Evolutionary conservation across 805 yeast species (phyloP).

Genomic region (Ogataea nitratoaversa): DNA sequence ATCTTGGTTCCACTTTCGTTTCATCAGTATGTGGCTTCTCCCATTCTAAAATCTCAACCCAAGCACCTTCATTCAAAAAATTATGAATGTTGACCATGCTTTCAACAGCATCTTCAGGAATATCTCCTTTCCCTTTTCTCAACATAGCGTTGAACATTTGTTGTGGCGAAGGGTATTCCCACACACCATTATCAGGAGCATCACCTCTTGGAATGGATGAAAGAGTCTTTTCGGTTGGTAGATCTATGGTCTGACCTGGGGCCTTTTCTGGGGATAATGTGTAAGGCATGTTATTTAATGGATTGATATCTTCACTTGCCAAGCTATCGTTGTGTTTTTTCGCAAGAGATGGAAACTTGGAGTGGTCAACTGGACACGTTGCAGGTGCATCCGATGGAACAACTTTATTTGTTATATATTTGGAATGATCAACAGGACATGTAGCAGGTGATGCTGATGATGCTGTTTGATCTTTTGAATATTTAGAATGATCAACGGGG

Average conservation of each 20-base stretch:
- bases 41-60: conserved; percentile 94
- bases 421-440: conserved; percentile 29
- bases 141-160: conserved; percentile 99
- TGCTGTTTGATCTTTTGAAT: conserved; percentile 8
- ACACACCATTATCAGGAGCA: conserved; percentile 58
- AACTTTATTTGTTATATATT: background rate
- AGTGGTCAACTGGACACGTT: conserved; percentile 28
- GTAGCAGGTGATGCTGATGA: background rate
- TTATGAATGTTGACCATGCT: conserved; percentile 97
- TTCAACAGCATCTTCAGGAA: conserved; percentile 94
- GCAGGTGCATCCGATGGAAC: conserved; percentile 5
- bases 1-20: conserved; percentile 62
- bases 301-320: conserved; percentile 46
- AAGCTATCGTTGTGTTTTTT: conserved; percentile 23
- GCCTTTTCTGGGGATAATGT: conserved; percentile 59
- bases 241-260: conserved; percentile 73
- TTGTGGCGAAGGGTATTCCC: conserved; percentile 99
- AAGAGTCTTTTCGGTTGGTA: conserved; percentile 80
- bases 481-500: conserved; percentile 24
- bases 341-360: conserved; percentile 26
- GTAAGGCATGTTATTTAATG: conserved; percentile 86
- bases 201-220: conserved; percentile 87
- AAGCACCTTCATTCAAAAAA: conserved; percentile 94
- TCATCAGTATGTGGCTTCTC: conserved; percentile 64
- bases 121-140: conserved; percentile 85